These are phyloP conservation scores for Erythrophleum fordii DNA, from an alignment of 306 rosid species.

Conservation along the genomic window DNA sequence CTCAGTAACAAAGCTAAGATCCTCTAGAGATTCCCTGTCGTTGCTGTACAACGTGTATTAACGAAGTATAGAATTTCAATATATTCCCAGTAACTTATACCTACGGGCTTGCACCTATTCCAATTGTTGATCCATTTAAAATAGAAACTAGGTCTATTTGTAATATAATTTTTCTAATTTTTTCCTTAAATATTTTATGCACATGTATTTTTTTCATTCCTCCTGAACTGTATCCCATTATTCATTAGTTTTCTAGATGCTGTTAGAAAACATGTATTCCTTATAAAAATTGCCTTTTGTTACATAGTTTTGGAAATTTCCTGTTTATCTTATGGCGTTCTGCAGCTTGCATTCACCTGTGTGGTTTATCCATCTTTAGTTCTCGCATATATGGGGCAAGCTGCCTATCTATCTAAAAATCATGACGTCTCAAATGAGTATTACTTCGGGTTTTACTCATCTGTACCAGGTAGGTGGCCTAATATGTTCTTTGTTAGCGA, in stretches of 20 bases:
- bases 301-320: constrained; percentile 3
- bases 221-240: not conserved
- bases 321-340: constrained; percentile 40
- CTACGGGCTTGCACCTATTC: not conserved
- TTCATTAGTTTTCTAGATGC: not conserved
- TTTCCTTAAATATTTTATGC: not conserved
- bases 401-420: constrained; percentile 83
- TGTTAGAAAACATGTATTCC: not conserved
- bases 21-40: not conserved
- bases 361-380: constrained; percentile 90
- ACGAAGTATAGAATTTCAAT: too few species aligned
- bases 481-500: constrained; percentile 31
- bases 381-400: constrained; percentile 99
- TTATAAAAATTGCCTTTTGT: not conserved
- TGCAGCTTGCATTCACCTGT: constrained; percentile 95
- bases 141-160: not conserved
- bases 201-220: not conserved
- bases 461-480: constrained; percentile 82
- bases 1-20: not conserved
- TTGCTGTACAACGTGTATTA: not conserved
- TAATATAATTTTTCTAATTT: not conserved
- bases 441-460: constrained; percentile 79
- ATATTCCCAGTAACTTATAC: not conserved
- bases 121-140: not conserved
- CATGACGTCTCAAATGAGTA: constrained; percentile 37